These are phyloP conservation scores for Cudoniella acicularis DNA, from an alignment of 495 filamentous ascomycete genomes.

Conservation along the genomic window DNA sequence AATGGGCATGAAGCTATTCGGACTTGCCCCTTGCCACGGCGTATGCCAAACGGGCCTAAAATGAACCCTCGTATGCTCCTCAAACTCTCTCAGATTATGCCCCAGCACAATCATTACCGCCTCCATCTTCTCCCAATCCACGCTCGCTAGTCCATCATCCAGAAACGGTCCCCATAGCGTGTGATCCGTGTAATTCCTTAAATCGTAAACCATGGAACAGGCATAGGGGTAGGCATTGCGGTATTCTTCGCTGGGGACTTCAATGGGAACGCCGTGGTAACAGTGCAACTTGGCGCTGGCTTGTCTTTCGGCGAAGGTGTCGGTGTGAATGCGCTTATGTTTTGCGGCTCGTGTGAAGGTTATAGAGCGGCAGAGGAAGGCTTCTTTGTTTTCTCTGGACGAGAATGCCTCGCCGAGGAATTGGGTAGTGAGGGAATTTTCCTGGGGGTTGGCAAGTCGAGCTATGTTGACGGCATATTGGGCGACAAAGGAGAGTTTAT, in stretches of 20 bases:
- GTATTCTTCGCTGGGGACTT: conserved; percentile 26
- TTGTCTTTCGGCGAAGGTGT: conserved; percentile 37
- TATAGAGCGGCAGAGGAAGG: conserved; percentile 49
- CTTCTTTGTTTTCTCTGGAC: conserved; percentile 28
- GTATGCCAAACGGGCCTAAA: conserved; percentile 45
- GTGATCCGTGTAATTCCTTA: conserved; percentile 53
- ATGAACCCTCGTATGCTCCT: conserved; percentile 35
- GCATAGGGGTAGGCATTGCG: conserved; percentile 48
- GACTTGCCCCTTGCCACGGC: conserved; percentile 50
- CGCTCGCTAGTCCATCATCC: conserved; percentile 43
- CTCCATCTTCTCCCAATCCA: conserved; percentile 71
- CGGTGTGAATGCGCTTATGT: not conserved
- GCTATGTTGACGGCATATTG: not conserved
- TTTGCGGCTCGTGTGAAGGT: conserved; percentile 43
- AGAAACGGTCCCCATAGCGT: conserved; percentile 61
- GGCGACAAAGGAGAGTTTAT: not conserved
- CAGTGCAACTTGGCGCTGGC: conserved; percentile 60
- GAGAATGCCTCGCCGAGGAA: conserved; percentile 30
- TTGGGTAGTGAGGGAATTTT: not conserved
- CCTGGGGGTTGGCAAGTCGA: not conserved
- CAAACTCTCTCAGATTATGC: conserved; percentile 47
- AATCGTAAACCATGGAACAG: conserved; percentile 59
- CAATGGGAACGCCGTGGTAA: conserved; percentile 50
- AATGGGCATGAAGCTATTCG: conserved; percentile 39
- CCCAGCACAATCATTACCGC: conserved; percentile 58